Evolutionary conservation across 2,329 filamentous ascomycete species (phyloP).

Genomic region (Hyphodiscus sp.): DNA sequence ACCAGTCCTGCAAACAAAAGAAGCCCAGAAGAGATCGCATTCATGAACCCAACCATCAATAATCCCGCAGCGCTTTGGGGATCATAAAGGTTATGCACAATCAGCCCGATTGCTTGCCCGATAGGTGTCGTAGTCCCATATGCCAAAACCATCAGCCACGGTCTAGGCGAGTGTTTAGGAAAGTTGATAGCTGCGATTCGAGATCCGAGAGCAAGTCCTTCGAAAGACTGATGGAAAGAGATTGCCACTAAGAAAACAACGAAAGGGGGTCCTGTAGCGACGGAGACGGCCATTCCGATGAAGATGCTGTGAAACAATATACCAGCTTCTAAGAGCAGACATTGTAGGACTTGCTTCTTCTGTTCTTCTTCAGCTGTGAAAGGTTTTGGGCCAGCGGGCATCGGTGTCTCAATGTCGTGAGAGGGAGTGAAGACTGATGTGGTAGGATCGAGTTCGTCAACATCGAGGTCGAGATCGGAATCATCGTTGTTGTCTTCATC

Average conservation of each 20-base stretch:
- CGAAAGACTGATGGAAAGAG: constrained; percentile 81
- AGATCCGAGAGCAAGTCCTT: constrained; percentile 78
- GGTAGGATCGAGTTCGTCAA: constrained; percentile 52
- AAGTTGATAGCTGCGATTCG: constrained; percentile 82
- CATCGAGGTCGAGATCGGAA: constrained; percentile 51
- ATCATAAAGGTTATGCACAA: constrained; percentile 74
- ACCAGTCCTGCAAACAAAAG: constrained; percentile 78
- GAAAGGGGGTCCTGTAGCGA: constrained; percentile 73
- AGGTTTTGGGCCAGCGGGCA: constrained; percentile 19
- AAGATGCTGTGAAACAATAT: constrained; percentile 83
- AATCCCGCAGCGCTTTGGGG: constrained; percentile 69
- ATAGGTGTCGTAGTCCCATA: constrained; percentile 74
- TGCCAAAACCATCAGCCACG: constrained; percentile 73
- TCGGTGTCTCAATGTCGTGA: constrained; percentile 9
- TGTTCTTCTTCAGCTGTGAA: constrained; percentile 45
- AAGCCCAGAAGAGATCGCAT: constrained; percentile 75
- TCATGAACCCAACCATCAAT: constrained; percentile 80
- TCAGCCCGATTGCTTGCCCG: constrained; percentile 74
- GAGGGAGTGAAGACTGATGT: constrained; percentile 27
- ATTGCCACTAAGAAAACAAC: constrained; percentile 75
- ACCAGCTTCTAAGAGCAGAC: constrained; percentile 72
- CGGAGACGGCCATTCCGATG: constrained; percentile 80
- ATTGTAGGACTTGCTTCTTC: constrained; percentile 66
- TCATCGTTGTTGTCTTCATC: constrained; percentile 24
- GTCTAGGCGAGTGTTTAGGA: constrained; percentile 62